Evolutionary conservation across 805 yeast genomes (phyloP), one percentile per base, ranked within the genome.

Genomic region (Starmera dryadoides): DNA sequence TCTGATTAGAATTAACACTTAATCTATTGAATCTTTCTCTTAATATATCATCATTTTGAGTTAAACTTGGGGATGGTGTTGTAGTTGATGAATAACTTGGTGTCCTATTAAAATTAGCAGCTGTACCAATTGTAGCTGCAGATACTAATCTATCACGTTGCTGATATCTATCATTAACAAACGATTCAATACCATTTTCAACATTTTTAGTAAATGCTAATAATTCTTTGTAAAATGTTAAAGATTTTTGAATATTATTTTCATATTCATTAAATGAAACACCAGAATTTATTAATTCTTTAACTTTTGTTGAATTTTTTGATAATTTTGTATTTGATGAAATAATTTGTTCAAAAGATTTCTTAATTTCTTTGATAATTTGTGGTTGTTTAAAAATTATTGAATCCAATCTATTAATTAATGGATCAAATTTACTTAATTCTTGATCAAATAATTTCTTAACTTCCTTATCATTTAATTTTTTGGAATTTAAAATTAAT

Each of bases 361-460:
- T 46, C 66, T 77, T 60, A 39, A 65, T 48, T 45, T 68, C 60
- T 54, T 74, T 71, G 38, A 75, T 60, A 7, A 79, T 56, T 3
- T 62, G 59, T 19, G 70, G 68, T 57, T 89, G 96, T 38, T 77
- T 77, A 30, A 69, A 71, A n/a, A 82, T 69, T 10, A 89, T 74
- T 2, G 77, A 73, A 29, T 79, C 84, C 20, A 91, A 63, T 39
- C 94, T 74, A 2, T 72, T 68, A 37, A 77, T 77, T 46, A 76
- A 78, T 0, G 82, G 81, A 29, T 73, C 75, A 58, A 87, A 91
- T 59, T 91, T 91, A 36, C 70, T 74, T 45, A 91, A 63, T 56
- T 87, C 96, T 41, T 74, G 71, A 15, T 77, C 73, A 55, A 89
- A 88, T 12, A 83, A 55, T 9, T 71, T 64, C 46, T 69, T 71